A percentile compares a stretch with the other conserved stretches of the same genome.
These are phyloP conservation scores for Aspergillus egyptiacus DNA, from an alignment of 495 filamentous ascomycete genomes.

Conservation along the genomic window DNA sequence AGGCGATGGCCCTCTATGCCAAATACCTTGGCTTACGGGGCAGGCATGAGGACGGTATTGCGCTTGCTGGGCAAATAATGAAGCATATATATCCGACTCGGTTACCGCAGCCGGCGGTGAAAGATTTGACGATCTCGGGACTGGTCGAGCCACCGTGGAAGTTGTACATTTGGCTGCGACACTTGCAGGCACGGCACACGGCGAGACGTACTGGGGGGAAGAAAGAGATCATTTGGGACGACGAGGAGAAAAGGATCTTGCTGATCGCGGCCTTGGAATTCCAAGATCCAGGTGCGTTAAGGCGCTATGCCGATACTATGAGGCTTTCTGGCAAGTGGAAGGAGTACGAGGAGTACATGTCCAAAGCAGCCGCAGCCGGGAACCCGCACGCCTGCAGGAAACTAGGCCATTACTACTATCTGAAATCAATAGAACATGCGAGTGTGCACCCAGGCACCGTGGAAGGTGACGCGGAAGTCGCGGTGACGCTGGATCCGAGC, in stretches of 20 bases:
- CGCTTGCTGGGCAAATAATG: constrained; percentile 25
- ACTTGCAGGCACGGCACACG: constrained; percentile 7
- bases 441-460: neutral
- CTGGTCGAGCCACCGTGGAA: constrained; percentile 18
- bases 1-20: constrained; percentile 29
- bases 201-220: constrained; percentile 9
- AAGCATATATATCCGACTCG: constrained; percentile 14
- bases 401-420: constrained; percentile 38
- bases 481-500: neutral
- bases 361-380: constrained; percentile 27
- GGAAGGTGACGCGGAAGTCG: too few relatives aligned
- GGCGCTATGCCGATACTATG: constrained; percentile 22
- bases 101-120: neutral
- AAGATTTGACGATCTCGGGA: neutral
- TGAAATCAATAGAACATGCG: constrained; percentile 18
- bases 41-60: constrained; percentile 17
- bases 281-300: constrained; percentile 27
- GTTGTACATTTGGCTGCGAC: constrained; percentile 21
- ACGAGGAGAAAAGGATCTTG: neutral
- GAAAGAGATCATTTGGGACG: neutral
- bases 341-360: constrained; percentile 35
- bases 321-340: constrained; percentile 21
- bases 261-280: constrained; percentile 26
- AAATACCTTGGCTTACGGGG: constrained; percentile 23
- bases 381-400: constrained; percentile 24